Evolutionary conservation across 2,329 filamentous ascomycete genomes (phyloP).

Genomic region (Xylariomycetidae sp.): DNA sequence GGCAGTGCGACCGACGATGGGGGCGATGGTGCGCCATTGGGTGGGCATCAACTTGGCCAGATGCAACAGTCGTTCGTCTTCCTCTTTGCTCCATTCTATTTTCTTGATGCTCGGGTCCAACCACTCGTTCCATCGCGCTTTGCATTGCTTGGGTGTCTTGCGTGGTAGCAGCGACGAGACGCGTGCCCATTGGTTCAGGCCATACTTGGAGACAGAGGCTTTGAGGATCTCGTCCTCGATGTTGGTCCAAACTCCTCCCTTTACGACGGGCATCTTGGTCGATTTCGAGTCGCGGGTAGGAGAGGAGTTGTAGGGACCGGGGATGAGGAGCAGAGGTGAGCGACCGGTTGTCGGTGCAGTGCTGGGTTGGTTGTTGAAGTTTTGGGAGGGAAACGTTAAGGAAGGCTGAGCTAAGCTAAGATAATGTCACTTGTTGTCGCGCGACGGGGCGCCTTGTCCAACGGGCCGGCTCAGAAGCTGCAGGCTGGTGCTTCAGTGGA

Average conservation of each 20-base stretch:
- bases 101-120: conserved; percentile 96
- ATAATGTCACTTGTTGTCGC: too few relatives aligned
- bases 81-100: conserved; percentile 97
- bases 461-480: too few relatives aligned
- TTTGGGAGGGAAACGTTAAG: too few relatives aligned
- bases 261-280: conserved; percentile 64
- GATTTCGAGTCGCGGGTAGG: conserved; percentile 13
- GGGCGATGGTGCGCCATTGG: conserved; percentile 97
- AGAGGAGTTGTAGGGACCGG: neutral
- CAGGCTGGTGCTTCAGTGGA: too few relatives aligned
- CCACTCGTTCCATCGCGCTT: conserved; percentile 98
- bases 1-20: conserved; percentile 90
- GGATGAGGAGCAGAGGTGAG: neutral
- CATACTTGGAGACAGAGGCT: conserved; percentile 89
- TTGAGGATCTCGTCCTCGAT: conserved; percentile 96
- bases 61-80: conserved; percentile 95
- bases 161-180: conserved; percentile 94
- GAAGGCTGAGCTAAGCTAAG: too few relatives aligned
- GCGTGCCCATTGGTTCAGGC: conserved; percentile 95
- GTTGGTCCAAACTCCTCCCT: conserved; percentile 70
- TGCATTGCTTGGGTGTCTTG: conserved; percentile 98
- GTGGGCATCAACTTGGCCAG: conserved; percentile 98
- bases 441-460: too few relatives aligned
- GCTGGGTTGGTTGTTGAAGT: too few relatives aligned
- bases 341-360: conserved; percentile 3